Conservation (phyloP, 2,329 filamentous ascomycete genomes). For the Colletotrichum siamense region DNA sequence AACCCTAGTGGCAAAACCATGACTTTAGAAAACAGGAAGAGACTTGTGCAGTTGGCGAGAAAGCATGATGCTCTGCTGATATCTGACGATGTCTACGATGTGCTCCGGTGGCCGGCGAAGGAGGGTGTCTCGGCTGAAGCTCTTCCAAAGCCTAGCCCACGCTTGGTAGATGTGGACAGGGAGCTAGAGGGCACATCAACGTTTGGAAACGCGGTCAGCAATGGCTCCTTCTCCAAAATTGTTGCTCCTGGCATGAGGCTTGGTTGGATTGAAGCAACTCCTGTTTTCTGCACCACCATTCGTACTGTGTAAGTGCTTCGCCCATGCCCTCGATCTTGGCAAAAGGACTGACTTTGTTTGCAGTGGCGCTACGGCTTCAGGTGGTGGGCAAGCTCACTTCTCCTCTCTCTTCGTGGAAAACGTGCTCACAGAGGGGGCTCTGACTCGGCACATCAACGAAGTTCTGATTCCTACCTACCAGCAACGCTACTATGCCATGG, state of each 20-base stretch:
- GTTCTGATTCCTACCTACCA: slow-evolving; percentile 40
- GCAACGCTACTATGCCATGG: not conserved
- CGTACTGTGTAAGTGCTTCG: slow-evolving; percentile 51
- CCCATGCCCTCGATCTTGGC: slow-evolving; percentile 20
- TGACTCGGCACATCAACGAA: slow-evolving; percentile 48
- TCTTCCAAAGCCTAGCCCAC: slow-evolving; percentile 63
- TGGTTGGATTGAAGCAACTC: slow-evolving; percentile 82
- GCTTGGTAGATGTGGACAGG: slow-evolving; percentile 79
- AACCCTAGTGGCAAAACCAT: slow-evolving; percentile 89
- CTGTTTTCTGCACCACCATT: slow-evolving; percentile 54
- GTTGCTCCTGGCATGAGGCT: slow-evolving; percentile 80
- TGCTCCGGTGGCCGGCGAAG: slow-evolving; percentile 73
- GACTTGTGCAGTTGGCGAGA: slow-evolving; percentile 76
- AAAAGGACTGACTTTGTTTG: slow-evolving; percentile 40
- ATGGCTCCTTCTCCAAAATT: slow-evolving; percentile 92
- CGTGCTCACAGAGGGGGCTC: slow-evolving; percentile 47
- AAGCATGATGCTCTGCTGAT: slow-evolving; percentile 81
- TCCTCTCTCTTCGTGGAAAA: slow-evolving; percentile 24
- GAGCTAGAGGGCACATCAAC: slow-evolving; percentile 50
- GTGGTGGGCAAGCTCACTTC: not conserved
- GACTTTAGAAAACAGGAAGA: slow-evolving; percentile 69
- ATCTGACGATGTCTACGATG: slow-evolving; percentile 92
- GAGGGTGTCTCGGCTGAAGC: slow-evolving; percentile 23
- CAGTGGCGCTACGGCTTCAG: slow-evolving; percentile 56
- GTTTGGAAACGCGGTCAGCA: slow-evolving; percentile 86